A percentile compares a stretch with the other conserved stretches of the same genome.
Evolutionary conservation across 2,329 filamentous ascomycete species (phyloP).

Genomic region (Colletotrichum paranaense): DNA sequence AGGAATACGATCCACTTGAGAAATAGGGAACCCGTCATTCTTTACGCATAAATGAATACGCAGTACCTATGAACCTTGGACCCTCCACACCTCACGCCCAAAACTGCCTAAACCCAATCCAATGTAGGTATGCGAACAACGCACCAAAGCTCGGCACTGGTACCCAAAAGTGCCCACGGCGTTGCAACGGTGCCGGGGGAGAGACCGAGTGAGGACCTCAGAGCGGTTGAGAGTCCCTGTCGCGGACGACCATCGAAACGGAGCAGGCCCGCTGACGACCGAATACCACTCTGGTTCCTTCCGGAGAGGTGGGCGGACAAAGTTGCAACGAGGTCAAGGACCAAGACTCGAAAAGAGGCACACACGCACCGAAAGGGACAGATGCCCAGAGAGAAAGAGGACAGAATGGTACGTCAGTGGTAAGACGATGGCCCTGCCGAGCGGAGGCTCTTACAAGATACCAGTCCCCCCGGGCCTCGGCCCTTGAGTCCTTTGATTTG

Average conservation of each 20-base stretch:
- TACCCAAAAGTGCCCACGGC: not conserved
- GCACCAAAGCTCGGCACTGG: not conserved
- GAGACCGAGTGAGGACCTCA: not conserved
- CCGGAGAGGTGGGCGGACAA: not conserved
- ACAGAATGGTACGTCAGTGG: not conserved
- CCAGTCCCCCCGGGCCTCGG: not conserved
- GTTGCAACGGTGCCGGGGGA: constrained; percentile 21
- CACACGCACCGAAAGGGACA: not conserved
- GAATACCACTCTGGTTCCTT: constrained; percentile 29
- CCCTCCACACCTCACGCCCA: not conserved
- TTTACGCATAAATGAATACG: too few species aligned
- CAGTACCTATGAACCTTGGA: not conserved
- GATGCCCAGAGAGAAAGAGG: not conserved
- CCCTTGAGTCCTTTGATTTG: not conserved
- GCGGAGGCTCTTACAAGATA: not conserved
- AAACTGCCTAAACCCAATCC: constrained; percentile 1
- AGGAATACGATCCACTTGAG: not conserved
- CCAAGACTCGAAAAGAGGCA: not conserved
- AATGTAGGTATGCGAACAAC: constrained; percentile 16
- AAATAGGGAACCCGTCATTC: not conserved
- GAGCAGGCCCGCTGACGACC: constrained; percentile 27
- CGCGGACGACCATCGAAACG: not conserved
- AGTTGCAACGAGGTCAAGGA: not conserved
- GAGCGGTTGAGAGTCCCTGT: not conserved
- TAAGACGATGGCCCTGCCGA: not conserved